Percentiles rank a stretch among this genome's conserved stretches.
These are phyloP conservation scores for Chaetomiaceae sp. DNA, from an alignment of 2,329 filamentous ascomycete species.

Conservation along the genomic window DNA sequence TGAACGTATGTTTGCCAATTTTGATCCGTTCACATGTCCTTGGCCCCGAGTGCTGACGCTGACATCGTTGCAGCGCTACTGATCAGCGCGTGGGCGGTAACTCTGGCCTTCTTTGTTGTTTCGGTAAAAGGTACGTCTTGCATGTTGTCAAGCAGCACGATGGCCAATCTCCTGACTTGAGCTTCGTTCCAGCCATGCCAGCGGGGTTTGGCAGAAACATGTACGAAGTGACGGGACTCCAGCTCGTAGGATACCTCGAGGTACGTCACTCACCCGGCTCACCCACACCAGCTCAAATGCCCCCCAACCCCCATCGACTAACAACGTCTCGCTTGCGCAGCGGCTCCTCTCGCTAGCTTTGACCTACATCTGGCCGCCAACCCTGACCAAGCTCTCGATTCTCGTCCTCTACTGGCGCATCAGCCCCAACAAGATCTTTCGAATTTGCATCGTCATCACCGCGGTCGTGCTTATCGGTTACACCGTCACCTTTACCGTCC, in stretches of 20 bases:
- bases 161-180: not conserved
- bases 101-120: slow-evolving; percentile 2
- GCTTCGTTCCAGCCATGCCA: not conserved
- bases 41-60: not conserved
- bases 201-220: not conserved
- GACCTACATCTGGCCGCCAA: slow-evolving; percentile 6
- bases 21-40: not conserved
- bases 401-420: slow-evolving; percentile 7
- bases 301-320: not conserved
- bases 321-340: not conserved
- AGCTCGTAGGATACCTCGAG: slow-evolving; percentile 3
- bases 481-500: slow-evolving; percentile 23
- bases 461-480: slow-evolving; percentile 16
- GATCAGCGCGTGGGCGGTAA: not conserved
- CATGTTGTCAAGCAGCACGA: not conserved
- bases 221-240: slow-evolving; percentile 1
- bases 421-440: not conserved
- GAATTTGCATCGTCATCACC: not conserved
- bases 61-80: not conserved
- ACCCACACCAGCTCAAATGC: not conserved
- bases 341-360: not conserved
- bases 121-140: not conserved
- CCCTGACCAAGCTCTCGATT: slow-evolving; percentile 4
- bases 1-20: not conserved
- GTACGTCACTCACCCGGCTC: not conserved